A percentile compares a stretch with the other conserved stretches of the same genome.
These are phyloP conservation scores for Chlamydomonas applanata DNA, from an alignment of 139 green algal genomes.

Conservation along the genomic window DNA sequence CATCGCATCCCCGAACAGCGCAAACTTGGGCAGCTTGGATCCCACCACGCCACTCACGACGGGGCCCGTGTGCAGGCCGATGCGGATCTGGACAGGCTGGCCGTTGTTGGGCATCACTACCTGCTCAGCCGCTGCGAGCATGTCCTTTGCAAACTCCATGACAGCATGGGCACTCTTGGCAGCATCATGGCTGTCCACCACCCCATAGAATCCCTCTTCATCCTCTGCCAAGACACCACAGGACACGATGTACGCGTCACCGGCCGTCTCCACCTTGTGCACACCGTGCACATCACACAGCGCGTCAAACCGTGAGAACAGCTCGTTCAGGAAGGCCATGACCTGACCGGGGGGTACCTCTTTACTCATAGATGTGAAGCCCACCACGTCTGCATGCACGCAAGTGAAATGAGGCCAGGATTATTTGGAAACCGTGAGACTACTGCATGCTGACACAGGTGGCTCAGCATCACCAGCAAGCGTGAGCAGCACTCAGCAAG, in stretches of 20 bases:
- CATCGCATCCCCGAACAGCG: conserved; percentile 17
- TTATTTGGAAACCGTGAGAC: too few species aligned
- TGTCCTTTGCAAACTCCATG: neutral
- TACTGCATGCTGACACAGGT: too few species aligned
- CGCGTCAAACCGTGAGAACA: conserved; percentile 17
- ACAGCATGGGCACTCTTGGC: neutral
- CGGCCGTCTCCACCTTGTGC: conserved; percentile 9
- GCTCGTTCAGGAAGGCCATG: conserved; percentile 25
- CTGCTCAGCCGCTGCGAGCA: neutral
- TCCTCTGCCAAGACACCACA: neutral
- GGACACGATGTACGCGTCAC: neutral
- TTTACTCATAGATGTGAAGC: conserved; percentile 31
- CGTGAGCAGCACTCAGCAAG: too few species aligned
- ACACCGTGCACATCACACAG: conserved; percentile 17
- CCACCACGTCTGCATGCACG: neutral
- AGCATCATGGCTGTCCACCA: neutral
- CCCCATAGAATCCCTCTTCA: neutral
- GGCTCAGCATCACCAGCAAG: too few species aligned
- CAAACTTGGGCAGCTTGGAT: conserved; percentile 21
- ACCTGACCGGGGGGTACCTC: conserved; percentile 9
- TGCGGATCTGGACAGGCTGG: conserved; percentile 16
- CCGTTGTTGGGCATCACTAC: conserved; percentile 10
- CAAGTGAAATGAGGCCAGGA: too few species aligned
- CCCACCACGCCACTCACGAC: conserved; percentile 16
- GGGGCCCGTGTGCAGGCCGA: conserved; percentile 23